These are phyloP conservation scores for Coccomyxa sp. DNA, from an alignment of 139 green algal genomes.

Conservation along the genomic window DNA sequence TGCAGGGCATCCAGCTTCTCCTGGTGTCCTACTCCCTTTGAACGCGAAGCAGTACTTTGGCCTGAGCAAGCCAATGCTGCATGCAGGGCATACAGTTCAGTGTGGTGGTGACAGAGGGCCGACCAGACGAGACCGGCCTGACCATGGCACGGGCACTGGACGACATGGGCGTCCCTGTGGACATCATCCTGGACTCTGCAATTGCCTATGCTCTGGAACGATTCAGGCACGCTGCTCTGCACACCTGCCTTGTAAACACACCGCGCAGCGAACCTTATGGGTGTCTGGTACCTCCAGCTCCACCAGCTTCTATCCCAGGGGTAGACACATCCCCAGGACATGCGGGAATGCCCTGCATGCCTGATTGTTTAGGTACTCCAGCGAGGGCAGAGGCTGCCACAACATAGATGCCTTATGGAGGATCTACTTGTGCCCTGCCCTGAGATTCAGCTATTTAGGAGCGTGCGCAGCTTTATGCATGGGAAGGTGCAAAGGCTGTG, in stretches of 20 bases:
- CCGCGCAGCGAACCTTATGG: too few species aligned
- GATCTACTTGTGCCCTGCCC: neutral
- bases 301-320: too few species aligned
- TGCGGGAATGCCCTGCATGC: neutral
- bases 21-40: too few species aligned
- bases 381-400: neutral
- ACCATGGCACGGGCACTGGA: conserved; percentile 68
- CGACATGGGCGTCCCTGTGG: conserved; percentile 70
- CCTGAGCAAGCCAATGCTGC: neutral
- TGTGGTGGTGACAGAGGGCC: conserved; percentile 88
- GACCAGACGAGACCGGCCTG: conserved; percentile 77
- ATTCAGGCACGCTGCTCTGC: conserved; percentile 6
- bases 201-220: conserved; percentile 77
- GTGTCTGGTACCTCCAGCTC: too few species aligned
- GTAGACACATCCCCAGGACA: too few species aligned
- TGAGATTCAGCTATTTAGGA: neutral
- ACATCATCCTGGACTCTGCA: conserved; percentile 77
- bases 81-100: conserved; percentile 80
- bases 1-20: conserved; percentile 67
- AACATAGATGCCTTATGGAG: neutral
- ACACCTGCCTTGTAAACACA: too few species aligned
- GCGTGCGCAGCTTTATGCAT: neutral
- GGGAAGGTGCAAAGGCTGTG: neutral
- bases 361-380: neutral
- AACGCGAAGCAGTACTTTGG: too few species aligned